Percentiles rank a stretch among this genome's conserved stretches.
Evolutionary conservation across 176 grass and related monocot species (phyloP).

Genomic region (Aegilops umbellulata): DNA sequence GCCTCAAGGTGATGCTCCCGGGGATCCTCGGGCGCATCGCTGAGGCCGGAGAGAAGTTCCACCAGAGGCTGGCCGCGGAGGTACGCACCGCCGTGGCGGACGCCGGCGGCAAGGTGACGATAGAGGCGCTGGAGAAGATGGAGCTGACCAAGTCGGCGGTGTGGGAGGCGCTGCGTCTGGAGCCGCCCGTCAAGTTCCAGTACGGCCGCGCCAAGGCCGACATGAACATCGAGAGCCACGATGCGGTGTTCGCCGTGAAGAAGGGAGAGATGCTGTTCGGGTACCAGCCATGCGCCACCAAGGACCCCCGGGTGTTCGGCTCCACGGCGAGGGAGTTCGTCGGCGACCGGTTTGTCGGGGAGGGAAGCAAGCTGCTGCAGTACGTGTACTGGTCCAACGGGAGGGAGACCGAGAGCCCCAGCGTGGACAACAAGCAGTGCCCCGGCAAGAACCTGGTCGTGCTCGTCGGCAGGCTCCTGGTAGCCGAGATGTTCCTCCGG

Average conservation of each 20-base stretch:
- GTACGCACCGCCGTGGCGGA: conserved; percentile 38
- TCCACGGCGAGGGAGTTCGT: conserved; percentile 45
- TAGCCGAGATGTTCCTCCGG: conserved; percentile 65
- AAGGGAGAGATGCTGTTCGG: conserved; percentile 73
- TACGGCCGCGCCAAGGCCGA: conserved; percentile 56
- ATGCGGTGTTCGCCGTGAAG: conserved; percentile 40
- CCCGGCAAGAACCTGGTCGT: conserved; percentile 65
- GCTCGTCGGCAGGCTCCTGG: conserved; percentile 64
- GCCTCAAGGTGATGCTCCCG: conserved; percentile 58
- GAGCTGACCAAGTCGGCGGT: conserved; percentile 61
- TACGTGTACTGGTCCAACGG: conserved; percentile 81
- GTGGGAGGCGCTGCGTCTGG: conserved; percentile 60
- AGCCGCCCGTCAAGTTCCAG: conserved; percentile 74
- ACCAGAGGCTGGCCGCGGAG: conserved; percentile 39
- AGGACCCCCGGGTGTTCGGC: conserved; percentile 52
- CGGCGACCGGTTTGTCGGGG: conserved; percentile 57
- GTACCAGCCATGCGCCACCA: conserved; percentile 58
- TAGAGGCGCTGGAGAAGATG: conserved; percentile 47
- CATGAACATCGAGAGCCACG: conserved; percentile 53
- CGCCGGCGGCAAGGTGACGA: conserved; percentile 43
- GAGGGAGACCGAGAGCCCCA: conserved; percentile 51
- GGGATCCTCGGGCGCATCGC: conserved; percentile 36
- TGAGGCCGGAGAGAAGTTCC: conserved; percentile 22
- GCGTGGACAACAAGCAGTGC: conserved; percentile 65
- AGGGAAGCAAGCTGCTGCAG: conserved; percentile 56